A percentile compares a stretch with the other conserved stretches of the same genome.
phyloP scores from a whole-genome alignment of 495 filamentous ascomycete genomes.

The Penicillium silybi region DNA sequence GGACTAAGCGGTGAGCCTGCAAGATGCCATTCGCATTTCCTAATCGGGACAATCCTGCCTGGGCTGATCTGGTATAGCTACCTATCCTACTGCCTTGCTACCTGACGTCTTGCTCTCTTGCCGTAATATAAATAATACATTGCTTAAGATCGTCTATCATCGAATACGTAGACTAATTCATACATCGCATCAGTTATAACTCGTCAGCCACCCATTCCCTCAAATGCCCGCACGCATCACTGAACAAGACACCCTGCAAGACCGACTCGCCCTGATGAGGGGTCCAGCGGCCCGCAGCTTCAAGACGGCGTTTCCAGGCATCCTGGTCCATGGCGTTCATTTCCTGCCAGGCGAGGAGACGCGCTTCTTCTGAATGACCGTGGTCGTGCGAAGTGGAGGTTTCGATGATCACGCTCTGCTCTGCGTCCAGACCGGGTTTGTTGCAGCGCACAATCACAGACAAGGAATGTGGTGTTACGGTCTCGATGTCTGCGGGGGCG shows the following conservation, averaged over 20 bases:
- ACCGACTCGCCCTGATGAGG: constrained; percentile 68
- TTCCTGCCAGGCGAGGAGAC: constrained; percentile 63
- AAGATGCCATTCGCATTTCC: not conserved
- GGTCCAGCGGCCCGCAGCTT: constrained; percentile 68
- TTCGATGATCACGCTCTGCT: constrained; percentile 23
- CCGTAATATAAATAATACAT: not conserved
- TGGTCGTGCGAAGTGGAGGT: constrained; percentile 1
- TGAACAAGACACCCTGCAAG: constrained; percentile 71
- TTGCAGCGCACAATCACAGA: constrained; percentile 26
- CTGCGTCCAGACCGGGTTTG: constrained; percentile 15
- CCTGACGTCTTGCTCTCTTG: not conserved
- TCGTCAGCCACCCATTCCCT: constrained; percentile 41
- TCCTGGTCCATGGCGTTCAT: constrained; percentile 53
- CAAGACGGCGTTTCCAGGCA: constrained; percentile 65
- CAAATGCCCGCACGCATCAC: constrained; percentile 57
- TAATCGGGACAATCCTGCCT: not conserved
- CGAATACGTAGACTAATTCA: not conserved
- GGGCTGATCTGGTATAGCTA: not conserved
- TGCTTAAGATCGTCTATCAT: not conserved
- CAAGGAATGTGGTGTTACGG: constrained; percentile 7
- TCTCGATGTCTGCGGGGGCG: constrained; percentile 22
- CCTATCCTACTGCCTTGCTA: too few species aligned
- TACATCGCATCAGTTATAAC: constrained; percentile 2
- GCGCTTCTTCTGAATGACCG: constrained; percentile 15
- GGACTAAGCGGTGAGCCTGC: too few species aligned